phyloP scores from a whole-genome alignment of 257 asterid genomes.

The Pogostemon cablin region DNA sequence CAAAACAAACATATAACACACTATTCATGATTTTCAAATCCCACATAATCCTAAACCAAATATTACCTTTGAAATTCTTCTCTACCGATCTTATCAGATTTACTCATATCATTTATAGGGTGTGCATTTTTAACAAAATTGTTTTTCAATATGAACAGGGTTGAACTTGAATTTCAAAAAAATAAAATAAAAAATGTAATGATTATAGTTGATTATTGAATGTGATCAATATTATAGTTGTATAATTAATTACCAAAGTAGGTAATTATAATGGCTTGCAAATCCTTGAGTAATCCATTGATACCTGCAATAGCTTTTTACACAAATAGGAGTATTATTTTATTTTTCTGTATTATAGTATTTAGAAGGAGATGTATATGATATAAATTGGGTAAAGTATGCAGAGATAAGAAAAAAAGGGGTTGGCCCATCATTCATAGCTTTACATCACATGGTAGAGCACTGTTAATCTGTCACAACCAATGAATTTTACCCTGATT shows the following conservation, averaged over 20 bases:
- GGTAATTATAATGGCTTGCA: neutral
- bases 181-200: too few relatives aligned
- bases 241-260: neutral
- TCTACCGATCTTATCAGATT: neutral
- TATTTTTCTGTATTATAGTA: conserved; percentile 6
- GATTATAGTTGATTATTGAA: conserved; percentile 5
- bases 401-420: neutral
- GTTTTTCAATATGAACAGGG: neutral
- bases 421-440: conserved; percentile 23
- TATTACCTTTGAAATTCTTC: neutral
- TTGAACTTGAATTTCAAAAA: too few relatives aligned
- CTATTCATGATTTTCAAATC: too few relatives aligned
- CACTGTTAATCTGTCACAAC: conserved; percentile 21
- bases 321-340: neutral
- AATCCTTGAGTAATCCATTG: neutral
- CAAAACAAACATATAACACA: too few relatives aligned
- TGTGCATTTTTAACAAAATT: neutral
- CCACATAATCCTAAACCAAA: too few relatives aligned
- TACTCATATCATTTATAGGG: neutral
- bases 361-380: neutral
- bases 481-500: neutral
- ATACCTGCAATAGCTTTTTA: neutral
- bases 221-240: neutral
- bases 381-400: neutral
- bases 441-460: conserved; percentile 44